These are phyloP conservation scores for Penicillium sp. DNA, from an alignment of 2,329 filamentous ascomycete genomes.

Conservation along the genomic window DNA sequence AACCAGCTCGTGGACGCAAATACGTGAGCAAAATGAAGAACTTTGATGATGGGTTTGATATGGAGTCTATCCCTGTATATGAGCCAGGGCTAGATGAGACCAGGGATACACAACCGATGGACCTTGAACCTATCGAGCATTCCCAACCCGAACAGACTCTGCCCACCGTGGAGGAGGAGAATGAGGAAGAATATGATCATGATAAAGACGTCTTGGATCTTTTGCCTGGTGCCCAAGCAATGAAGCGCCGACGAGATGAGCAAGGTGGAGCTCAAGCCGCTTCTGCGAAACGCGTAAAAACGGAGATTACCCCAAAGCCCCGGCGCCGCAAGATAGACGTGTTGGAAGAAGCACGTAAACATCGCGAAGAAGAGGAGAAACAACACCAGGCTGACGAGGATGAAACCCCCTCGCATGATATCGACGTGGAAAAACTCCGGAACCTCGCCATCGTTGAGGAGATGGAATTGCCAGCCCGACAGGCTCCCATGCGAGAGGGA, in stretches of 20 bases:
- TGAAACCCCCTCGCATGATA: slow-evolving; percentile 55
- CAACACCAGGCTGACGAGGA: slow-evolving; percentile 53
- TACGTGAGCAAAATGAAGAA: slow-evolving; percentile 66
- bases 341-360: slow-evolving; percentile 63
- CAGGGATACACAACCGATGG: slow-evolving; percentile 25
- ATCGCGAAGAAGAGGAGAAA: slow-evolving; percentile 61
- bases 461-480: slow-evolving; percentile 63
- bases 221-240: slow-evolving; percentile 73
- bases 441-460: slow-evolving; percentile 77
- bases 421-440: slow-evolving; percentile 74
- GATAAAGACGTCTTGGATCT: slow-evolving; percentile 65
- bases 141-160: slow-evolving; percentile 34
- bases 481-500: slow-evolving; percentile 35
- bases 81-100: slow-evolving; percentile 30
- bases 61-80: slow-evolving; percentile 45
- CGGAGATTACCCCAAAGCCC: slow-evolving; percentile 42
- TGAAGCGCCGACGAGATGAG: slow-evolving; percentile 77
- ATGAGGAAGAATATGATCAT: slow-evolving; percentile 56
- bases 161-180: slow-evolving; percentile 31
- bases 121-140: slow-evolving; percentile 18
- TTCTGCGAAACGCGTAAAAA: slow-evolving; percentile 22
- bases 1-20: slow-evolving; percentile 31
- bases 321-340: slow-evolving; percentile 69
- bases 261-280: slow-evolving; percentile 51
- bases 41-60: slow-evolving; percentile 67